Evolutionary conservation across 202 grass and related monocot genomes (phyloP).

Genomic region (Musa balbisiana): DNA sequence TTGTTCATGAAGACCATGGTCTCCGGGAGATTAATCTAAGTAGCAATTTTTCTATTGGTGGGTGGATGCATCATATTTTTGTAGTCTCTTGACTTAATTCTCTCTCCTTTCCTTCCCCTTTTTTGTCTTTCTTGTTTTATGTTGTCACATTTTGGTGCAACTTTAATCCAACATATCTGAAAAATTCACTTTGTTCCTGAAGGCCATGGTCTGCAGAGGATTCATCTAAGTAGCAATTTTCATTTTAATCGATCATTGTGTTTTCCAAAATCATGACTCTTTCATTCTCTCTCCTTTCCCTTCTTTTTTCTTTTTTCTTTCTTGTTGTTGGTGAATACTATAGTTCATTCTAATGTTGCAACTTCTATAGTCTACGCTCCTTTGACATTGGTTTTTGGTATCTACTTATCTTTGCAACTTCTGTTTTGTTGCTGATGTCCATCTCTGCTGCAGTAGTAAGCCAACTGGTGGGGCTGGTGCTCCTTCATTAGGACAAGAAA

Average conservation of each 20-base stretch:
- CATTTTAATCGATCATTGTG: too few species aligned
- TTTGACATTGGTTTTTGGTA: not conserved
- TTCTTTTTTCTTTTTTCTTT: too few species aligned
- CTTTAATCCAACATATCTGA: not conserved
- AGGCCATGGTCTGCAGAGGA: too few species aligned
- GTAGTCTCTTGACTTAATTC: too few species aligned
- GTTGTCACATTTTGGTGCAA: not conserved
- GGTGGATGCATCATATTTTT: too few species aligned
- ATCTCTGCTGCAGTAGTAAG: conserved; percentile 72
- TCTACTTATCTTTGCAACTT: not conserved
- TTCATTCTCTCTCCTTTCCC: too few species aligned
- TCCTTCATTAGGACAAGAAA: conserved; percentile 58
- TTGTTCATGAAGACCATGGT: too few species aligned
- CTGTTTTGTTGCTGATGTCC: conserved; percentile 26
- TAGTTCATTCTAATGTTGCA: not conserved
- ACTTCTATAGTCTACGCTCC: not conserved
- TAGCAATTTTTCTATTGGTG: too few species aligned
- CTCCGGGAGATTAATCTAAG: too few species aligned
- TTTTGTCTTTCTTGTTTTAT: not conserved
- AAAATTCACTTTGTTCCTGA: too few species aligned
- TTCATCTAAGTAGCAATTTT: too few species aligned
- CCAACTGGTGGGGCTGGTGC: conserved; percentile 50
- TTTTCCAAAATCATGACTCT: too few species aligned
- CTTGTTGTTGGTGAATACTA: not conserved
- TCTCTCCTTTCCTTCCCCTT: not conserved